Evolutionary conservation across 257 asterid genomes (phyloP).

Genomic region (Salvia rosmarinus): DNA sequence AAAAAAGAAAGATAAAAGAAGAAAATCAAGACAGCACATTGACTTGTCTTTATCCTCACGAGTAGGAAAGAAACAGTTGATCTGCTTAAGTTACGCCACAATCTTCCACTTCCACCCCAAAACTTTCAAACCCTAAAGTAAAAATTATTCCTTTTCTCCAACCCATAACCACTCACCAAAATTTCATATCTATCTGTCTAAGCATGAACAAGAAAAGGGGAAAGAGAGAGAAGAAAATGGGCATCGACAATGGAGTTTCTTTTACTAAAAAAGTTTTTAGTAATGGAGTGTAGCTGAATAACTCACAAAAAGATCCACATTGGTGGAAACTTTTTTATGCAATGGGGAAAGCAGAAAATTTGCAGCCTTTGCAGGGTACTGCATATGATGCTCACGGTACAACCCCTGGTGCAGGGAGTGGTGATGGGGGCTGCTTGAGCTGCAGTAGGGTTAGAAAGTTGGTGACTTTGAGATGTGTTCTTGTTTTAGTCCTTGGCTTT

Average conservation of each 20-base stretch:
- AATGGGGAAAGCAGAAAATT: conserved; percentile 88
- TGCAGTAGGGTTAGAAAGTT: conserved; percentile 48
- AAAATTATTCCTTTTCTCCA: conserved; percentile 39
- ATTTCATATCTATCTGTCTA: conserved; percentile 29
- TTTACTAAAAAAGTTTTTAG: conserved; percentile 42
- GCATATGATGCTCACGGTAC: conserved; percentile 54
- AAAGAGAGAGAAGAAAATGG: neutral
- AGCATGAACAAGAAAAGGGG: conserved; percentile 18
- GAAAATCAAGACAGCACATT: conserved; percentile 28
- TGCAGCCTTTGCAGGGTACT: conserved; percentile 48
- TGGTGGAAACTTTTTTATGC: conserved; percentile 41
- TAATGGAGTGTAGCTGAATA: conserved; percentile 53
- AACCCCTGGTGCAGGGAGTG: conserved; percentile 41
- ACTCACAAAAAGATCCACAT: conserved; percentile 54
- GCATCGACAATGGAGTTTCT: conserved; percentile 36
- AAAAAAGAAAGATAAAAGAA: neutral
- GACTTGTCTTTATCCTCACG: conserved; percentile 44
- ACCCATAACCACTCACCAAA: conserved; percentile 54
- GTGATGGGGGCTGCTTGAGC: conserved; percentile 46
- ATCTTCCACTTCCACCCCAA: conserved; percentile 38
- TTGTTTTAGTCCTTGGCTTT: conserved; percentile 61
- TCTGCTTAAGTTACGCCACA: conserved; percentile 56
- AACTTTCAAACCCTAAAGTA: conserved; percentile 50
- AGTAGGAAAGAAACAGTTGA: conserved; percentile 47
- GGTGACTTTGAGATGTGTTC: conserved; percentile 66